Percentiles rank a stretch among this genome's conserved stretches.
These are phyloP conservation scores for Alternaria arborescens DNA, from an alignment of 2,329 filamentous ascomycete genomes.

Conservation along the genomic window DNA sequence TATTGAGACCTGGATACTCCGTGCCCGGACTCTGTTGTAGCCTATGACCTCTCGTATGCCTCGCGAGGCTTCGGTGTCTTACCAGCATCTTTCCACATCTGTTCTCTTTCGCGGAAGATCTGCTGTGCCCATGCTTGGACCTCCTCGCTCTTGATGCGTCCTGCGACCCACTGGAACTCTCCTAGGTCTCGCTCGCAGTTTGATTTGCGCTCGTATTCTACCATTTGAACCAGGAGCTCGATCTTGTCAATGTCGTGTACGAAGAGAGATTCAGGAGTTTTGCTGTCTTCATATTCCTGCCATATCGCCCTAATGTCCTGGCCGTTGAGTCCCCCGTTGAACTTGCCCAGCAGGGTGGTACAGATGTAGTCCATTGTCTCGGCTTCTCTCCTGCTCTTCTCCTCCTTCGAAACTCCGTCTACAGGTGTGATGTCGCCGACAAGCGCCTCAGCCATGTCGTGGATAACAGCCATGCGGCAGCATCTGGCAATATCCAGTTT, in stretches of 20 bases:
- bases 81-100: slow-evolving; percentile 69
- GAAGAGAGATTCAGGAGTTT: slow-evolving; percentile 84
- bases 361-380: slow-evolving; percentile 93
- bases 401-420: slow-evolving; percentile 81
- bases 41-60: neutral
- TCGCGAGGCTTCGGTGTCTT: slow-evolving; percentile 37
- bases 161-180: slow-evolving; percentile 85
- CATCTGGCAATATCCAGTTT: slow-evolving; percentile 82
- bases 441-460: slow-evolving; percentile 96
- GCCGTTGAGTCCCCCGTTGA: slow-evolving; percentile 75
- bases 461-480: slow-evolving; percentile 93
- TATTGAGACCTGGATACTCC: neutral
- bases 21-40: neutral
- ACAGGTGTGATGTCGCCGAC: slow-evolving; percentile 97
- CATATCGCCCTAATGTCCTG: slow-evolving; percentile 79
- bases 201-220: slow-evolving; percentile 86
- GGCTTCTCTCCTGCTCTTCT: slow-evolving; percentile 88
- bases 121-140: slow-evolving; percentile 81
- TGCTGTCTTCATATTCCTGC: slow-evolving; percentile 92
- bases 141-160: slow-evolving; percentile 76
- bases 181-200: slow-evolving; percentile 75
- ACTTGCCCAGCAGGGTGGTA: slow-evolving; percentile 73
- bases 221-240: slow-evolving; percentile 92
- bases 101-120: slow-evolving; percentile 77
- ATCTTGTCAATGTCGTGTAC: slow-evolving; percentile 99